Evolutionary conservation across 2,329 filamentous ascomycete genomes (phyloP), one percentile per base, ranked within the genome.

Genomic region (Hypoxylon sp.): DNA sequence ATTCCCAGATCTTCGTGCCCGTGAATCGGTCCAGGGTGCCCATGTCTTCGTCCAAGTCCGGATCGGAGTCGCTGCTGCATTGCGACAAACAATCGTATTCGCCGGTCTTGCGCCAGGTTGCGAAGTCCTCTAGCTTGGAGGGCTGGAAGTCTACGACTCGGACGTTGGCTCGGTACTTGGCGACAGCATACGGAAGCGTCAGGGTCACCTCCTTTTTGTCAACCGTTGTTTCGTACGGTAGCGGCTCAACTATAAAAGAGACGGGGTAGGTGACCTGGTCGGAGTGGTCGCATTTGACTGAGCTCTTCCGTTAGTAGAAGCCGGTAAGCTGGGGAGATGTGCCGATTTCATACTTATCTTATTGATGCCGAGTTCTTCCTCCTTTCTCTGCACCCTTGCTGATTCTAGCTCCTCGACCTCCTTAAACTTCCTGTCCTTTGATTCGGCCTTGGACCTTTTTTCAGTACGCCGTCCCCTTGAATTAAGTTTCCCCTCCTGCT

Each of bases 101-200:
- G 19, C 75, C 78, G 2, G 51, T 54, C 61, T 79, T 80, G 41
- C 78, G 80, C 56, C 81, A 80, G 28, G 75, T 77, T 2, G 90
- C 81, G 74, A 97, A 97, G 60, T 94, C 87, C 66, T 88, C 85
- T 1, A 97, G 79, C 1, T 82, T 82, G 2, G 82, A 78, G 0
- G 94, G 94, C 60, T 84, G 87, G 75, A 91, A 97, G 77, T 97
- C 92, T 34, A 97, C 84, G 1, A 97, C 89, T n/a, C 92, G 89
- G 34, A 92, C 89, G 32, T 84, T 82, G 20, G 87, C 81, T 48
- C 87, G 86, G 74, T 93, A 93, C 43, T 87, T 91, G 59, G 84
- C 79, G 72, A 94, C 93, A 59, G 88, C 82, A 71, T 97, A 97
- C 0, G 93, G 92, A 0, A 94, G 70, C n/a, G 69, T 67, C 1